Evolutionary conservation across 108 stramenopile genomes (phyloP).

Genomic region (Pinguiococcus pyrenoidosus): DNA sequence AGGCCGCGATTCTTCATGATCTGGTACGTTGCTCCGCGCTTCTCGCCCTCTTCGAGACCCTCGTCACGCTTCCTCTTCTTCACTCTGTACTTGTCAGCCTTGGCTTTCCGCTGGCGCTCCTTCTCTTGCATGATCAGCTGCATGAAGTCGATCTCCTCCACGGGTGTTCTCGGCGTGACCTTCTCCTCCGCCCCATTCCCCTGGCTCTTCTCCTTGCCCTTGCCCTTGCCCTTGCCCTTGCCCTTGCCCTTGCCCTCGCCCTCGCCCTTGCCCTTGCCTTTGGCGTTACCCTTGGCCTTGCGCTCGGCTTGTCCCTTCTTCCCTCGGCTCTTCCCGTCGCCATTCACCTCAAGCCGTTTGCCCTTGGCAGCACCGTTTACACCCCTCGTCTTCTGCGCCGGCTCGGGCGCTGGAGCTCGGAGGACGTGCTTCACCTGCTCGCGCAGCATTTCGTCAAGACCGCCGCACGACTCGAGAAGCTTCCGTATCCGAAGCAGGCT

Average conservation of each 20-base stretch:
- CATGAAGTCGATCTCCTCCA: conserved; percentile 54
- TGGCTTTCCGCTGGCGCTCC: conserved; percentile 21
- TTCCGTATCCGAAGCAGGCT: too few species aligned
- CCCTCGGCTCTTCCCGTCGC: background rate
- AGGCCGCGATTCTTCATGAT: conserved; percentile 89
- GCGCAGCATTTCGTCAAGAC: too few species aligned
- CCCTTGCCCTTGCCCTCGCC: background rate
- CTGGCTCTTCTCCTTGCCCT: conserved; percentile 26
- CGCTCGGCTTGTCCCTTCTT: conserved; percentile 1
- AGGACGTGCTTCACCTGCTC: too few species aligned
- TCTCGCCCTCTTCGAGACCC: conserved; percentile 18
- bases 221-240: conserved; percentile 2
- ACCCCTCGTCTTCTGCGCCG: too few species aligned
- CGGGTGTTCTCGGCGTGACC: conserved; percentile 29
- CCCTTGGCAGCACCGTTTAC: conserved; percentile 1
- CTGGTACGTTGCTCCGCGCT: conserved; percentile 56
- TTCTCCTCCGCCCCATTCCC: conserved; percentile 16
- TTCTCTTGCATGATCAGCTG: conserved; percentile 47
- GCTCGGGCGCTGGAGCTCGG: too few species aligned
- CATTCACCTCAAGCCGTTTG: conserved; percentile 6
- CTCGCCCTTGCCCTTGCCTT: background rate
- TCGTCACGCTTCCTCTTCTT: conserved; percentile 18
- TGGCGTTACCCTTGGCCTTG: conserved; percentile 3
- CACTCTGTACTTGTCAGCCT: conserved; percentile 21
- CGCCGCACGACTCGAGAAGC: too few species aligned